Base-by-base conservation (phyloP, 2,329 filamentous ascomycete genomes). In the Gremmenia infestans region DNA sequence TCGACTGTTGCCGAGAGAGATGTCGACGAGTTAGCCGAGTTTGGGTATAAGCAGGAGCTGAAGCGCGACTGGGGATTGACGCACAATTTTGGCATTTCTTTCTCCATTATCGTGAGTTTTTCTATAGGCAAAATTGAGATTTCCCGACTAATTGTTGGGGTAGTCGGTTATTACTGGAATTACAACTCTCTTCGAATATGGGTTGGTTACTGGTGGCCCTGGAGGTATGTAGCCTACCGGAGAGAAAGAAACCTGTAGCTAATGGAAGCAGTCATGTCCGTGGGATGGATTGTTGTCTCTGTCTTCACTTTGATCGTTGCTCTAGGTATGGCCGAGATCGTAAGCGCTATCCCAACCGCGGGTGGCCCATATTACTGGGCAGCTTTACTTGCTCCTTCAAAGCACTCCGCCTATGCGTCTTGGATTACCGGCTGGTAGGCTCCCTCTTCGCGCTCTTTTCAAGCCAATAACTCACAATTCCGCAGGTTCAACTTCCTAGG, bases 311-410 rank as follows among this genome's bases (percentile, higher is more conserved):
- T 81, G 60, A 74, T 77, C 48, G 78, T 82, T 22, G 79, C 78
- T 12, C 69, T 76, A 6, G 75, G 77, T 50, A 82, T 83, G 79
- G 80, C 79, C 17, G 81, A 83, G 65, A 81, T 83, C 62, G 79
- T 81, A 6, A 81, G 78, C 5, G 81, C 81, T 0, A 81, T 83
- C 57, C 81, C 81, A 0, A 82, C 80, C 1, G 76, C 74, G 47
- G 81, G 81, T 40, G 81, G 81, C 1, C 80, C 81, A 1, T 84
- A 85, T 64, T 83, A 82, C 67, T 84, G 81, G 81, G 74, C 80
- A 1, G 80, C 80, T 1, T 75, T 82, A 60, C 73, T 84, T 35
- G 79, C 81, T 2, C 80, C 80, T 1, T 70, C 72, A 5, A 66
- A 70, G 53, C 68, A 72, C 54, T 74, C 73, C 2, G 73, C 75